Evolutionary conservation across 306 rosid genomes (phyloP).

Genomic region (Quercus aquifolioides): DNA sequence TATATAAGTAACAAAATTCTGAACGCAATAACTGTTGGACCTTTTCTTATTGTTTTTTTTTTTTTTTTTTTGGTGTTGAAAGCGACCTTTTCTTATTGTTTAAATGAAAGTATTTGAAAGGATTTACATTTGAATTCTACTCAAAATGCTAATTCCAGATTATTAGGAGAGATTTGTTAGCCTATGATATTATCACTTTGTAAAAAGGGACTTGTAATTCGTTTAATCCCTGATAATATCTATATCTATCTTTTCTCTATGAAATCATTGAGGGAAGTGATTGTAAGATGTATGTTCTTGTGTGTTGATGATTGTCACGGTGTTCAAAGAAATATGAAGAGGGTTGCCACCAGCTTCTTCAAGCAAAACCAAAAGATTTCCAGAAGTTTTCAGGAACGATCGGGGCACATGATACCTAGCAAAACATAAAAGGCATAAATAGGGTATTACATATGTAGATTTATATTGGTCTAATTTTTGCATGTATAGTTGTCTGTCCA

Average conservation of each 20-base stretch:
- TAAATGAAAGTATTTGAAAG: no score
- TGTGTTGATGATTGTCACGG: constrained; percentile 27
- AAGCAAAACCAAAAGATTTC: constrained; percentile 46
- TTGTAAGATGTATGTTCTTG: background rate
- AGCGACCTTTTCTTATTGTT: no score
- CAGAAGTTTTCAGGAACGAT: constrained; percentile 47
- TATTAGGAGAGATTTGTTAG: background rate
- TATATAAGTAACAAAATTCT: background rate
- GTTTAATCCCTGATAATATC: background rate
- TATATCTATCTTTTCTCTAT: background rate
- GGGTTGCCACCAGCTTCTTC: constrained; percentile 79
- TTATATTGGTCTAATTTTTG: background rate
- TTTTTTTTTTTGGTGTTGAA: no score
- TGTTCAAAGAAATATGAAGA: constrained; percentile 42
- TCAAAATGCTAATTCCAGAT: background rate
- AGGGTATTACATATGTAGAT: background rate
- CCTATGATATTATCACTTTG: background rate
- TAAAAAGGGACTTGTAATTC: background rate
- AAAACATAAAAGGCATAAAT: background rate
- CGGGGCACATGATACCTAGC: constrained; percentile 72
- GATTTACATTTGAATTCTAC: no score
- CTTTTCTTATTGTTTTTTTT: no score
- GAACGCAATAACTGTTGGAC: background rate
- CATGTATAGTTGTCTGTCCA: no score
- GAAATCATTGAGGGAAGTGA: background rate